These are phyloP conservation scores for Gastrolobium bilobum DNA, from an alignment of 306 rosid genomes.

Conservation along the genomic window DNA sequence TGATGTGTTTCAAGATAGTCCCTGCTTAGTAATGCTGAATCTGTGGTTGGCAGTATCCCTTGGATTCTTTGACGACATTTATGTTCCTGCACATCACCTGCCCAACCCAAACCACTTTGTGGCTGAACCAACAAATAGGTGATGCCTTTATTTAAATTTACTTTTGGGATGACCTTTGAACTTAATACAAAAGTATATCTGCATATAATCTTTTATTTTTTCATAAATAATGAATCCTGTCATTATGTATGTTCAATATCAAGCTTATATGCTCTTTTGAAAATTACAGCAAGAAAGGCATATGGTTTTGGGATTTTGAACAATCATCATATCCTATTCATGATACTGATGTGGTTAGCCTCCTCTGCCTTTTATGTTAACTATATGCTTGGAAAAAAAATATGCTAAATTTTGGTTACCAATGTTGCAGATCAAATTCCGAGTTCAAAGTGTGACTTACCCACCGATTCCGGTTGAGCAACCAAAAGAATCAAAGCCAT, in stretches of 20 bases:
- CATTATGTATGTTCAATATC: constrained; percentile 21
- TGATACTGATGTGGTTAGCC: constrained; percentile 64
- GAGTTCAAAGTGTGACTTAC: constrained; percentile 66
- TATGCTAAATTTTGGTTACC: constrained; percentile 42
- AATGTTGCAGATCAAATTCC: constrained; percentile 66
- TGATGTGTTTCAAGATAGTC: background rate
- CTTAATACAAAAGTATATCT: constrained; percentile 10
- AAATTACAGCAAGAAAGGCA: constrained; percentile 61
- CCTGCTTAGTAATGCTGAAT: constrained; percentile 43
- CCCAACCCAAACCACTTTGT: constrained; percentile 62
- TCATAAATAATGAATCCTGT: background rate
- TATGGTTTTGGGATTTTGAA: constrained; percentile 73
- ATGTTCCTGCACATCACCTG: constrained; percentile 66
- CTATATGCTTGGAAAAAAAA: constrained; percentile 31
- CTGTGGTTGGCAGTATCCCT: constrained; percentile 71
- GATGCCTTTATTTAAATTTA: constrained; percentile 26
- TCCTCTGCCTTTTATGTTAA: constrained; percentile 38
- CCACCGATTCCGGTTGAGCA: constrained; percentile 78
- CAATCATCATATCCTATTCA: constrained; percentile 55
- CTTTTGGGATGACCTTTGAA: constrained; percentile 7
- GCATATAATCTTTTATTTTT: constrained; percentile 12
- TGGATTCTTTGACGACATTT: constrained; percentile 89
- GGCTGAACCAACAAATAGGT: constrained; percentile 66
- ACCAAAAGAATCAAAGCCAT: constrained; percentile 75
- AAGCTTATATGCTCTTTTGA: background rate